Percentiles rank a stretch among this genome's conserved stretches.
phyloP scores from a whole-genome alignment of 2,329 filamentous ascomycete genomes.

The Alternaria brassicicola region DNA sequence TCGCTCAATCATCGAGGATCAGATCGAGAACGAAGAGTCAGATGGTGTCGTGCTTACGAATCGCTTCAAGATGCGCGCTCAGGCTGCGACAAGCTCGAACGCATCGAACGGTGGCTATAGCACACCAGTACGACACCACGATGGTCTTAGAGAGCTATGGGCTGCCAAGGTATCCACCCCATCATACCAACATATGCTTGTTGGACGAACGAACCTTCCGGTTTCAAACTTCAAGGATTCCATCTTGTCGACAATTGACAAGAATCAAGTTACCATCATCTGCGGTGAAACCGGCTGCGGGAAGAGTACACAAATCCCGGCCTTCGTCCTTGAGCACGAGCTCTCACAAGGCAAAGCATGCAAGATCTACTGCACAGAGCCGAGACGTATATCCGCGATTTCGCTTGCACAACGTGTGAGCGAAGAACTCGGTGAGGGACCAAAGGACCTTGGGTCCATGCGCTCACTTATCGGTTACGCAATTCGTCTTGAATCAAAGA shows the following conservation, averaged over 20 bases:
- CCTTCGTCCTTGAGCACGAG: conserved; percentile 89
- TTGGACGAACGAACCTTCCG: conserved; percentile 78
- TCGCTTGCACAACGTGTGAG: conserved; percentile 92
- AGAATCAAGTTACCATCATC: conserved; percentile 86
- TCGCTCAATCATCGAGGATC: conserved; percentile 70
- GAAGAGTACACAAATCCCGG: conserved; percentile 97
- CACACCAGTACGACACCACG: conserved; percentile 38
- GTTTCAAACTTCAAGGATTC: conserved; percentile 85
- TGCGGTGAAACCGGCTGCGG: conserved; percentile 97
- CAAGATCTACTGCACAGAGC: conserved; percentile 95
- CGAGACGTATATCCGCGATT: conserved; percentile 92
- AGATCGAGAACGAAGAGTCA: conserved; percentile 62
- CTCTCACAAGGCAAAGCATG: conserved; percentile 79
- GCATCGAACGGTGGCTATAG: conserved; percentile 40
- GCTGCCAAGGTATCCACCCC: conserved; percentile 55
- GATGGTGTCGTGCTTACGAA: conserved; percentile 71
- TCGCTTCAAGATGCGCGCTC: conserved; percentile 65
- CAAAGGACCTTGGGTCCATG: conserved; percentile 78
- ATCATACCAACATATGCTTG: conserved; percentile 78
- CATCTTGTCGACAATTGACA: conserved; percentile 77
- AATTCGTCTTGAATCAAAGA: conserved; percentile 89
- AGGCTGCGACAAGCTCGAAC: conserved; percentile 34
- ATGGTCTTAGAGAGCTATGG: conserved; percentile 60
- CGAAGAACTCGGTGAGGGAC: conserved; percentile 88
- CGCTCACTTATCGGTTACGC: conserved; percentile 92